Conservation (phyloP, 2,329 filamentous ascomycete genomes). For the Aspergillus unguis region DNA sequence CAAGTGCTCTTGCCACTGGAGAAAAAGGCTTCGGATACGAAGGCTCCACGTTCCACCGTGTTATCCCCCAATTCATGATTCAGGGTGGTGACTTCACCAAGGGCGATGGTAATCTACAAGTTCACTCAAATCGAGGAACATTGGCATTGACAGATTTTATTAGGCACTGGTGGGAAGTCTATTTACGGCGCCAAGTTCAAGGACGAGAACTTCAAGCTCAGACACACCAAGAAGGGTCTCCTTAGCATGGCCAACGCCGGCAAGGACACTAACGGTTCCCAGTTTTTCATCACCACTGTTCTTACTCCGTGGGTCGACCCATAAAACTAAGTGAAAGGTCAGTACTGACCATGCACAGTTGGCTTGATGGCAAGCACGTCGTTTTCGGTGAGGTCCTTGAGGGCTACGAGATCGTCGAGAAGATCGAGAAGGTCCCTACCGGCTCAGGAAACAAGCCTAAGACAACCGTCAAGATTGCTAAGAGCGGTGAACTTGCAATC, state of each 20-base stretch:
- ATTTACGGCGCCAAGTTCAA: constrained; percentile 66
- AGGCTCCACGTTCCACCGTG: constrained; percentile 65
- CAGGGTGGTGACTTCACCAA: constrained; percentile 67
- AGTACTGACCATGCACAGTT: constrained; percentile 32
- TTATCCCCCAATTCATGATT: constrained; percentile 70
- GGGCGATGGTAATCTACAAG: constrained; percentile 48
- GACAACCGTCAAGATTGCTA: constrained; percentile 60
- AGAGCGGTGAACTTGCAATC: constrained; percentile 61
- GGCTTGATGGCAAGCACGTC: constrained; percentile 63
- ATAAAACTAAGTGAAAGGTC: not conserved
- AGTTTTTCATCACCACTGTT: constrained; percentile 66
- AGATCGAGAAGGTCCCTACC: constrained; percentile 63
- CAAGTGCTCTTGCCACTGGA: constrained; percentile 58
- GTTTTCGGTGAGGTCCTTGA: constrained; percentile 68
- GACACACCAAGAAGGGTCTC: constrained; percentile 62
- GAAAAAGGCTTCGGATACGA: constrained; percentile 67
- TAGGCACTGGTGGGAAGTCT: constrained; percentile 63
- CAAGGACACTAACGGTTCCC: constrained; percentile 63
- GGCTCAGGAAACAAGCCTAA: constrained; percentile 55
- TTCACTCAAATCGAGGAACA: too few relatives aligned
- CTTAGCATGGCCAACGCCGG: constrained; percentile 65
- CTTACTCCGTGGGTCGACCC: constrained; percentile 46
- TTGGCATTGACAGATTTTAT: constrained; percentile 2
- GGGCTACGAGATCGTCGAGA: constrained; percentile 55
- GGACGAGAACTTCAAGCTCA: constrained; percentile 70